phyloP scores from a whole-genome alignment of 768 basidiomycete genomes.

The Suillus fuscotomentosus region DNA sequence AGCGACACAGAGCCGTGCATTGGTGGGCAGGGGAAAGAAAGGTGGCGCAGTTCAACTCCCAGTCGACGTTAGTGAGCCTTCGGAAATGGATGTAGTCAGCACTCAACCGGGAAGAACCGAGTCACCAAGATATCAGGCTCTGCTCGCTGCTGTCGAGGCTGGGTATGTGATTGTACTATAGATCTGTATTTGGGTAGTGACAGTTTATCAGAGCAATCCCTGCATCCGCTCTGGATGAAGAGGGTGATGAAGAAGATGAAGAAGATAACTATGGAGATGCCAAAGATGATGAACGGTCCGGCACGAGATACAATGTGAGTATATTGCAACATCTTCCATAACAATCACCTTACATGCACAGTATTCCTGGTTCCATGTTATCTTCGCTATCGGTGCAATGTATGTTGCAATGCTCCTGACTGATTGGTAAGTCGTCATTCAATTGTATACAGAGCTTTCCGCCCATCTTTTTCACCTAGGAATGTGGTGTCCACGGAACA shows the following conservation, averaged over 20 bases:
- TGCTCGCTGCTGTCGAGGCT: constrained; percentile 94
- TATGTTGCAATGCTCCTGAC: constrained; percentile 97
- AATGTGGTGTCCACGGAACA: constrained; percentile 66
- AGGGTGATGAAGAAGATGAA: constrained; percentile 69
- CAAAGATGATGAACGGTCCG: constrained; percentile 89
- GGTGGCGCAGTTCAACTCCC: constrained; percentile 64
- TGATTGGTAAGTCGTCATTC: constrained; percentile 77
- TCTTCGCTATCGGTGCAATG: constrained; percentile 95
- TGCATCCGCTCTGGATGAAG: constrained; percentile 81
- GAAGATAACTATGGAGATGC: constrained; percentile 73
- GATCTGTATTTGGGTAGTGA: constrained; percentile 1
- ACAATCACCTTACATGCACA: constrained; percentile 28
- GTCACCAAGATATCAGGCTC: constrained; percentile 87
- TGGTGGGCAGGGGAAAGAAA: constrained; percentile 73
- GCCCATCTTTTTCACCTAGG: constrained; percentile 38
- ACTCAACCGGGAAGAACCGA: constrained; percentile 84
- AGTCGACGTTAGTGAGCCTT: constrained; percentile 51
- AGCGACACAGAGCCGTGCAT: constrained; percentile 90
- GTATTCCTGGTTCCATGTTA: constrained; percentile 99
- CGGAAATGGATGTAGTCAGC: constrained; percentile 74
- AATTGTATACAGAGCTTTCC: constrained; percentile 6
- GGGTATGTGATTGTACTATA: constrained; percentile 51
- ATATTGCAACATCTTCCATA: background rate
- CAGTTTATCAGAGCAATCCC: constrained; percentile 70
- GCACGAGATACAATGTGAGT: constrained; percentile 91